These are phyloP conservation scores for Talinum fruticosum DNA, from an alignment of 148 eudicot genomes.

Conservation along the genomic window DNA sequence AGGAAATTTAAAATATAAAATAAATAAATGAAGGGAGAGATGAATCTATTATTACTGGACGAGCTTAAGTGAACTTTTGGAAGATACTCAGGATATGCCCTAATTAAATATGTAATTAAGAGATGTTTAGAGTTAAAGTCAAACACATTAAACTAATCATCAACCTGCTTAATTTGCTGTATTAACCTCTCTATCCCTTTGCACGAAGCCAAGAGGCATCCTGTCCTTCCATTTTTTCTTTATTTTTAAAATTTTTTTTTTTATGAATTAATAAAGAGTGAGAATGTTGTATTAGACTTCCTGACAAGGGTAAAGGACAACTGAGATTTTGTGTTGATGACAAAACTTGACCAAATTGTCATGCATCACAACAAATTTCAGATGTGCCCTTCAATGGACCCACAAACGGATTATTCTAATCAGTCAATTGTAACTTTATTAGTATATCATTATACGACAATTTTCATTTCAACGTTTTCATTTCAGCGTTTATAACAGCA, in stretches of 20 bases:
- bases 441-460: too few species aligned
- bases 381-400: too few species aligned
- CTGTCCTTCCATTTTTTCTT: neutral
- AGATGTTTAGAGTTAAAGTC: constrained; percentile 9
- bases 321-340: neutral
- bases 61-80: constrained; percentile 5
- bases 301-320: neutral
- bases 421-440: too few species aligned
- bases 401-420: too few species aligned
- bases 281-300: neutral
- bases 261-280: neutral
- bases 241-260: neutral
- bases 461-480: too few species aligned
- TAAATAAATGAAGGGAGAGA: neutral
- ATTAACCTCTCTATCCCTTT: neutral
- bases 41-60: neutral
- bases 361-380: too few species aligned
- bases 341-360: neutral
- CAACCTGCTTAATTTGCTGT: too few species aligned
- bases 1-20: neutral
- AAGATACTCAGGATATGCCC: constrained; percentile 14
- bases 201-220: constrained; percentile 9
- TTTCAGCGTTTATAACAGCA: too few species aligned
- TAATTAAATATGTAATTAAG: neutral
- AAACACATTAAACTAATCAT: neutral